Conservation (phyloP, 495 filamentous ascomycete genomes). For the Usnea hakonensis region DNA sequence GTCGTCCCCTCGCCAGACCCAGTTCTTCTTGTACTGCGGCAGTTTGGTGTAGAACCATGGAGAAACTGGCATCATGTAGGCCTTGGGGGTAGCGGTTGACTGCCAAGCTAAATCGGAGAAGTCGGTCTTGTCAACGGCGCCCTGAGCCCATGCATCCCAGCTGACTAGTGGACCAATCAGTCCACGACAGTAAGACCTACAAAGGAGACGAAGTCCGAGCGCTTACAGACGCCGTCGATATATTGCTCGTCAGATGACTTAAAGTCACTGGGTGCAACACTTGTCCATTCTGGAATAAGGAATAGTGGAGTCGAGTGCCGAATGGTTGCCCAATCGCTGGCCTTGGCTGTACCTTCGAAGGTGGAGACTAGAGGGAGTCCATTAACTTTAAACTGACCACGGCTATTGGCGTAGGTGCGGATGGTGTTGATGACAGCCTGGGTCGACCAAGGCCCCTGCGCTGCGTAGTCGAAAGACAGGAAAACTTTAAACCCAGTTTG, state of each 20-base stretch:
- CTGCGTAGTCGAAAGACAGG: conserved; percentile 61
- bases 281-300: conserved; percentile 58
- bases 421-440: conserved; percentile 49
- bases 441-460: conserved; percentile 33
- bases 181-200: not conserved
- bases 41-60: conserved; percentile 36
- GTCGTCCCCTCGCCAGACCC: conserved; percentile 62
- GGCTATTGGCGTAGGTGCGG: conserved; percentile 40
- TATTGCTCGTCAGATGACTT: conserved; percentile 12
- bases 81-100: conserved; percentile 42
- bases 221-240: not conserved
- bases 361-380: conserved; percentile 59
- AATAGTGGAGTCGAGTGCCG: conserved; percentile 40
- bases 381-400: conserved; percentile 31
- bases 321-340: conserved; percentile 53
- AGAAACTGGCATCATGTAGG: conserved; percentile 8
- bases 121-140: conserved; percentile 35
- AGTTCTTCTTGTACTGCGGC: conserved; percentile 52
- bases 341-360: conserved; percentile 32
- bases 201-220: not conserved
- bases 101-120: conserved; percentile 53
- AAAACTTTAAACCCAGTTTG: conserved; percentile 55
- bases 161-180: not conserved
- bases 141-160: conserved; percentile 65
- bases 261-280: conserved; percentile 46